Base-by-base conservation (phyloP, 495 filamentous ascomycete genomes). In the Clavariopsis aquatica region DNA sequence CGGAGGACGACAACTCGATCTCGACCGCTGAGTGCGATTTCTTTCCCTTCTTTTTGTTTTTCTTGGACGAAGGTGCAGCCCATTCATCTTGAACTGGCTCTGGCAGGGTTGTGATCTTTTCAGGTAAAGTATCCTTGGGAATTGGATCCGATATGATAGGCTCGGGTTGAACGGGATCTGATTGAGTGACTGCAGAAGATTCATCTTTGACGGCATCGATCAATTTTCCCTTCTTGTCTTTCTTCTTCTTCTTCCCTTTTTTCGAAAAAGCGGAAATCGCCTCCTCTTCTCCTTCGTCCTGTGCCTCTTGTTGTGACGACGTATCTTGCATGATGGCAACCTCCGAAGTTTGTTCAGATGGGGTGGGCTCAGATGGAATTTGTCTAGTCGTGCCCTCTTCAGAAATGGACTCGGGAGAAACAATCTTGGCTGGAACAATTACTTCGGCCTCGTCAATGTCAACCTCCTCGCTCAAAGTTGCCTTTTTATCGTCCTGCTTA, bases 31-130 rank as follows among this genome's bases (percentile, higher is more conserved):
- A 31, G 17, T 60, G 41, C 3, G 27, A 52, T 45, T 67, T 67
- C 52, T 67, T 67, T 38, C 51, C 51, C 58, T 34, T 60, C 58
- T 57, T 64, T 27, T 66, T 66, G 38, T 49, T 29, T 38, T 61
- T 60, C 38, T 60, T 60, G 9, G 31, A 46, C 7, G 57, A 43
- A 36, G 64, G 23, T 7, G 29, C 20, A 1, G 57, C 51, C 49
- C 24, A 57, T 27, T 58, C 55, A 47, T 61, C 49, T 7, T 55
- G 49, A 17, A 38, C 31, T 49, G 45, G 38, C 36, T 55, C 31
- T 26, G 26, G 27, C 5, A 23, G 17, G 13, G 45, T 28, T 6
- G 22, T 27, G 26, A 2, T 43, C 27, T 53, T 6, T 0, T 38
- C 7, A 47, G 27, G 47, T 27, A 2, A 20, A 9, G 28, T 6